Base-by-base conservation (phyloP, 2,329 filamentous ascomycete species). In the Dactylellina cionopaga region DNA sequence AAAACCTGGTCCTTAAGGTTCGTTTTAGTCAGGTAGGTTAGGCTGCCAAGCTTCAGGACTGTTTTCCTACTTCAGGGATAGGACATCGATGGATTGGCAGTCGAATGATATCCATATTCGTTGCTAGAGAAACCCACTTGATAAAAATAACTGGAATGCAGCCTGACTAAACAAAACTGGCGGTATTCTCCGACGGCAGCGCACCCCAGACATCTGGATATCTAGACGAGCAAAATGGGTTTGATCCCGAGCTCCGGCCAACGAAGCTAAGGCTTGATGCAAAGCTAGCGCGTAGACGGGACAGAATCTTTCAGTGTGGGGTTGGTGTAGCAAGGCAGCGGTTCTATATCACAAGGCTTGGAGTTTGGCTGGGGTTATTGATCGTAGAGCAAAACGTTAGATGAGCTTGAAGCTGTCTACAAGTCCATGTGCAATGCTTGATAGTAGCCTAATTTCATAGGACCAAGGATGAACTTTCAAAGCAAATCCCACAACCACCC, bases 261-360 rank as follows among this genome's bases (percentile, higher is more conserved):
- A 62, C 51, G 56, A 71, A 71, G 65, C 65, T 71, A 71, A 52
- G 35, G 19, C 58, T 56, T 17, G 58, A 62, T 71, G 51, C n/a
- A n/a, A n/a, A n/a, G n/a, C 65, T 71, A 71, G 58, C 46, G 65
- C 58, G 46, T 71, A 71, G 65, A 58, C 58, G 65, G 65, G 41
- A 55, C 51, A 58, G 58, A 71, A 63, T 51, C 58, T 63, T 63
- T 47, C 17, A 13, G 39, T 56, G 65, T 63, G 56, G 65, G 56
- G 47, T 63, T 55, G 29, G 33, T 27, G 49, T 49, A 56, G 35
- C 49, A 63, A 56, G 65, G 65, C 58, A 71, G 58, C 65, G 44
- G 43, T 62, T 54, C 37, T 5, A 69, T 54, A 22, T 33, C 37
- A 52, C 35, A 37, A 29, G 56, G 33, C 25, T 63, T 13, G 33